phyloP scores from a whole-genome alignment of 2,329 filamentous ascomycete species.

The Calonectria naviculata region DNA sequence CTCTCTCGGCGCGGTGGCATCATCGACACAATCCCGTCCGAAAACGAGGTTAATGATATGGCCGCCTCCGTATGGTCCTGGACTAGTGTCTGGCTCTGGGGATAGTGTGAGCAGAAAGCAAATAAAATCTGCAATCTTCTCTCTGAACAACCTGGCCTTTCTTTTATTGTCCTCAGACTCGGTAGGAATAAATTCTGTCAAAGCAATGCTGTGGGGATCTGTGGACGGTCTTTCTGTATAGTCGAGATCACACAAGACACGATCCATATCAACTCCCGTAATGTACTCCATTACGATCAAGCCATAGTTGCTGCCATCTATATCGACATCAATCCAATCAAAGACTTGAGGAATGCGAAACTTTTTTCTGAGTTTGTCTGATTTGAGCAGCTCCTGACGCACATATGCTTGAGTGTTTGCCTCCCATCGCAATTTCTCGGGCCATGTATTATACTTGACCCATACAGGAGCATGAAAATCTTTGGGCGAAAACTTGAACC shows the following conservation, averaged over 20 bases:
- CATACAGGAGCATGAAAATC: background rate
- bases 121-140: background rate
- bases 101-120: background rate
- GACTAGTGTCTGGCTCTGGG: background rate
- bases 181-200: background rate
- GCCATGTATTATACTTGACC: background rate
- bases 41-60: background rate
- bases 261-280: background rate
- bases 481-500: background rate
- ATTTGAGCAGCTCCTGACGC: background rate
- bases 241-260: background rate
- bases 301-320: background rate
- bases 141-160: background rate
- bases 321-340: background rate
- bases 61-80: background rate
- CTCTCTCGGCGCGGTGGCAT: too few relatives aligned
- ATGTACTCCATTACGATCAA: background rate
- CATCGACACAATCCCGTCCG: background rate
- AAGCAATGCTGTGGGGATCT: background rate
- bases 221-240: background rate
- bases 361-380: background rate
- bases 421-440: background rate
- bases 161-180: background rate
- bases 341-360: background rate
- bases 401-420: background rate